Base-by-base conservation (phyloP, 345 rosid species). In the Theobroma cacao region DNA sequence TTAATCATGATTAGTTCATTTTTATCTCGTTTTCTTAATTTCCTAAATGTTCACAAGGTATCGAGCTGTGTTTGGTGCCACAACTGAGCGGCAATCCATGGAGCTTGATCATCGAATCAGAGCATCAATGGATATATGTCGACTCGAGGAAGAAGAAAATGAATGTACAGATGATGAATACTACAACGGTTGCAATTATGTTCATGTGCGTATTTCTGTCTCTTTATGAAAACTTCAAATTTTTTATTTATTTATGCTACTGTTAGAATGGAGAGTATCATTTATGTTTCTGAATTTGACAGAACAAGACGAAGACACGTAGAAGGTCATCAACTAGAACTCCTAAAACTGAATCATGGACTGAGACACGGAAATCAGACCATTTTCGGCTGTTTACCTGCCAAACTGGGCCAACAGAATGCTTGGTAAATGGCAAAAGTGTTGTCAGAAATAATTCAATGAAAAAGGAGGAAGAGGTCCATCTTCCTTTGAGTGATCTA, bases 31-130 rank as follows among this genome's bases (percentile, higher is more conserved):
- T 66, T n/a, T 61, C 30, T 33, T 80, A 30, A 62, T 70, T 76
- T 34, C 36, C 47, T 63, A 13, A 3, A 28, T 62, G 38, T 53
- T 55, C 48, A 58, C 24, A 65, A 91, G 93, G 76, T 88, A 86
- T 58, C 81, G 24, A 75, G 62, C 84, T n/a, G 95, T 89, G 12
- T 89, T 89, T 53, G 88, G 89, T 13, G 45, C 75, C 61, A 77
- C 74, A 10, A 45, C n/a, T 24, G 86, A 80, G 72, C 53, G 77
- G 17, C 84, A 17, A 67, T 83, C 87, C 3, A 58, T 70, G 79
- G 86, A 80, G 31, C 56, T 82, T 1, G 74, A 67, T 55, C 17
- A 30, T 76, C 52, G 38, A 72, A 69, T 77, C 64, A 74, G 81
- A 58, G 82, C 78, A 73, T 81, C 87, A 36, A 47, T 68, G 45